These are phyloP conservation scores for Cornus kousa DNA, from an alignment of 148 eudicot genomes.

Conservation along the genomic window DNA sequence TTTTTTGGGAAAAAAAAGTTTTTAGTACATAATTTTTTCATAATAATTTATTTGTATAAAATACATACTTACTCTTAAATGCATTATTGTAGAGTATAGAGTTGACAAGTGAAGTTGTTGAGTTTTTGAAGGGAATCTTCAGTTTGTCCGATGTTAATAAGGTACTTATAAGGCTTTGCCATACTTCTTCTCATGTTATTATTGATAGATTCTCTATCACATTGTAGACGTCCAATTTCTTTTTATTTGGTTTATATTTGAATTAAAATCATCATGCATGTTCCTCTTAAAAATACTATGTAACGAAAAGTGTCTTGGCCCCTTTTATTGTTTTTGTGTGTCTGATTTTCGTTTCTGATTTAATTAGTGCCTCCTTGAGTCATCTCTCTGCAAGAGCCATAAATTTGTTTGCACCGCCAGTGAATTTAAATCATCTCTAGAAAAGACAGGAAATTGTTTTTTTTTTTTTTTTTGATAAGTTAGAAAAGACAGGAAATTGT, in stretches of 20 bases:
- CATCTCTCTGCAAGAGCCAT: too few relatives aligned
- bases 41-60: background rate
- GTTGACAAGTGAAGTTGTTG: constrained; percentile 55
- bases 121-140: constrained; percentile 57
- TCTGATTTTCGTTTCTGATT: background rate
- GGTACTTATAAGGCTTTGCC: constrained; percentile 24
- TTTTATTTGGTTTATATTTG: background rate
- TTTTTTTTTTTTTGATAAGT: too few relatives aligned
- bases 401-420: too few relatives aligned
- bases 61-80: background rate
- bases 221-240: background rate
- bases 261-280: background rate
- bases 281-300: background rate
- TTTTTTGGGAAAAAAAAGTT: background rate
- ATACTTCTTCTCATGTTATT: background rate
- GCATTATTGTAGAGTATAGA: constrained; percentile 46
- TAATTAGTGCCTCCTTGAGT: background rate
- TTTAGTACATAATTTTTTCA: background rate
- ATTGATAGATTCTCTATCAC: background rate
- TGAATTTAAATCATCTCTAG: too few relatives aligned
- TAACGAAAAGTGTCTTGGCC: background rate
- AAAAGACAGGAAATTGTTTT: too few relatives aligned
- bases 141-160: constrained; percentile 48
- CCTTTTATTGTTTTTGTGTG: background rate
- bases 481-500: too few relatives aligned